Conservation (phyloP, 2,329 filamentous ascomycete species). For the Cytospora paraplurivora region DNA sequence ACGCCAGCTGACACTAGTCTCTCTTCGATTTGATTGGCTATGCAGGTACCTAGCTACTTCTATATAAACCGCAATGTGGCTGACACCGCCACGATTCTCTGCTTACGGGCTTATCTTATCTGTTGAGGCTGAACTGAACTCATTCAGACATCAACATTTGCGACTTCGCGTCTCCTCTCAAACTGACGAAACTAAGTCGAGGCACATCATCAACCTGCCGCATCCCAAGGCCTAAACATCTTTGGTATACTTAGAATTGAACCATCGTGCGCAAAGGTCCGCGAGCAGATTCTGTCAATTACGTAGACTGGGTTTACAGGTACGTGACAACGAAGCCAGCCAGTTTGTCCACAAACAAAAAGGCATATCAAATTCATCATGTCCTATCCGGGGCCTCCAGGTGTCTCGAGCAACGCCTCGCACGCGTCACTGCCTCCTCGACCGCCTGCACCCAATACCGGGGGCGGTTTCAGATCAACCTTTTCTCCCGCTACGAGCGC, state of each 20-base stretch:
- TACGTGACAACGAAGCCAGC: slow-evolving; percentile 47
- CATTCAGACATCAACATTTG: neutral
- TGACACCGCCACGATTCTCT: neutral
- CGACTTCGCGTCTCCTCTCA: slow-evolving; percentile 1
- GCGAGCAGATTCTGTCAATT: slow-evolving; percentile 27
- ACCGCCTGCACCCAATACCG: slow-evolving; percentile 63
- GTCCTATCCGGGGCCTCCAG: slow-evolving; percentile 87
- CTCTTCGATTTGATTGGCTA: neutral
- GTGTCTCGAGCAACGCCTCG: slow-evolving; percentile 50
- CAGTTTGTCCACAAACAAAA: slow-evolving; percentile 31
- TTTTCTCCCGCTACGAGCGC: slow-evolving; percentile 48
- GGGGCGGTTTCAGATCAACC: slow-evolving; percentile 52
- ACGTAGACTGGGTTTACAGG: slow-evolving; percentile 49
- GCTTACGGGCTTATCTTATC: neutral
- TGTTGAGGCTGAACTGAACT: slow-evolving; percentile 1
- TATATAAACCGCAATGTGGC: neutral
- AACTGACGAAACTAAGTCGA: neutral
- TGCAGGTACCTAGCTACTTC: too few species aligned
- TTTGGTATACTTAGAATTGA: neutral
- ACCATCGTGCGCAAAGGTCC: slow-evolving; percentile 2
- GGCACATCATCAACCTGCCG: neutral
- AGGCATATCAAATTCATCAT: slow-evolving; percentile 66
- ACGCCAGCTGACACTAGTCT: neutral
- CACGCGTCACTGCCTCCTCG: slow-evolving; percentile 71
- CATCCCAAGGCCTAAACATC: neutral